Base-by-base conservation (phyloP, 176 grass and related monocot genomes). In the Avena insularis region DNA sequence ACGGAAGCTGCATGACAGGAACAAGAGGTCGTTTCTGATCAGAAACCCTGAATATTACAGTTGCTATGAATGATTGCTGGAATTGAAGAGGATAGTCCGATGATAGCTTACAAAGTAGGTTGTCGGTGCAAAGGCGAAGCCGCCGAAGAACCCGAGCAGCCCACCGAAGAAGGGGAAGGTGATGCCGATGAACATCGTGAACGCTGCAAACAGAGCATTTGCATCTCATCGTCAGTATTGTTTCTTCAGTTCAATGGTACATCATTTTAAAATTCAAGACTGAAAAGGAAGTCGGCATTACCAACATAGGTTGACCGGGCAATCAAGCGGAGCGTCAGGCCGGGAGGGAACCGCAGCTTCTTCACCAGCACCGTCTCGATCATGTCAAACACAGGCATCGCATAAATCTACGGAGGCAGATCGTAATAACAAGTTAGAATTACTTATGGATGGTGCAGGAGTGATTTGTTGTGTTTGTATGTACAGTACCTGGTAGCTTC, bases 351-450 rank as follows among this genome's bases (percentile, higher is more conserved):
- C 2, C n/a, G 55, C 50, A 98, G 33, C 47, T 94, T 94, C 79
- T 95, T 98, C 79, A 98, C 90, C 19, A 98, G 90, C 50, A 94
- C 82, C 13, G 96, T 95, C 75, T 98, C 96, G 16, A 98, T 90
- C 96, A 98, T 98, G 84, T 98, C 96, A 29, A 98, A 95, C 43
- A 95, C 96, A 0, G 95, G 93, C 91, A 98, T 98, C 11, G 95
- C 95, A 54, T 93, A 98, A 33, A 98, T 86, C 95, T 97, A 50
- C 51, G 51, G 38, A 8, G 29, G 65, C 0, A 4, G 13, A 36
- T 17, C 29, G 14, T 2, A 36, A 33, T 33, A 31, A 25, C 25
- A 14, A 31, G 61, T 64, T 29, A 31, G 23, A 29, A 64, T 12
- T 63, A 63, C 5, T 2, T 13, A 29, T 29, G 12, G 62, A 29